phyloP scores from a whole-genome alignment of 306 rosid species.

The Echinosophora koreensis region DNA sequence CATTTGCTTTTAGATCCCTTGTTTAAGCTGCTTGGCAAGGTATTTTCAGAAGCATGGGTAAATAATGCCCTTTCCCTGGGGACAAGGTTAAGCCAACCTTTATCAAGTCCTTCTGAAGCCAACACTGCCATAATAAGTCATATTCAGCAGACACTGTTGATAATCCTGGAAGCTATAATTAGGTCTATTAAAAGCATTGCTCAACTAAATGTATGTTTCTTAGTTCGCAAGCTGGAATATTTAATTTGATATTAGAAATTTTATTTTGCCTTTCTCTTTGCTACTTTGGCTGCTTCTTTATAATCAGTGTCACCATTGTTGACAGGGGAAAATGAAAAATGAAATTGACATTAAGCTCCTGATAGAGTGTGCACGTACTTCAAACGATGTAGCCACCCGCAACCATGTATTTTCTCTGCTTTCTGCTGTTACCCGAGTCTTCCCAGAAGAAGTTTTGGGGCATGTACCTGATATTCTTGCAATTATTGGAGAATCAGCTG shows the following conservation, averaged over 20 bases:
- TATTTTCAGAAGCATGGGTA: constrained; percentile 67
- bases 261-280: constrained; percentile 21
- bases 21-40: constrained; percentile 66
- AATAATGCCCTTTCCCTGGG: constrained; percentile 46
- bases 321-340: constrained; percentile 60
- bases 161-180: constrained; percentile 77
- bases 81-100: constrained; percentile 44
- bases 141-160: constrained; percentile 81
- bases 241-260: background rate
- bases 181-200: constrained; percentile 54
- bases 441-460: constrained; percentile 67
- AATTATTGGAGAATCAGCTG: constrained; percentile 76
- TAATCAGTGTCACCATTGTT: constrained; percentile 20
- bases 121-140: constrained; percentile 48
- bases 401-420: constrained; percentile 80
- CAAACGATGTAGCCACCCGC: constrained; percentile 65
- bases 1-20: constrained; percentile 72
- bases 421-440: constrained; percentile 65
- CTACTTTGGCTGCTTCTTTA: constrained; percentile 22
- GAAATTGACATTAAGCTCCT: constrained; percentile 62
- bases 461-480: constrained; percentile 74
- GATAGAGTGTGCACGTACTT: constrained; percentile 70
- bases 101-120: constrained; percentile 51
- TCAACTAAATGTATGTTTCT: constrained; percentile 52
- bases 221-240: constrained; percentile 10